phyloP scores from a whole-genome alignment of 495 filamentous ascomycete species.

The Trichoderma reesei region DNA sequence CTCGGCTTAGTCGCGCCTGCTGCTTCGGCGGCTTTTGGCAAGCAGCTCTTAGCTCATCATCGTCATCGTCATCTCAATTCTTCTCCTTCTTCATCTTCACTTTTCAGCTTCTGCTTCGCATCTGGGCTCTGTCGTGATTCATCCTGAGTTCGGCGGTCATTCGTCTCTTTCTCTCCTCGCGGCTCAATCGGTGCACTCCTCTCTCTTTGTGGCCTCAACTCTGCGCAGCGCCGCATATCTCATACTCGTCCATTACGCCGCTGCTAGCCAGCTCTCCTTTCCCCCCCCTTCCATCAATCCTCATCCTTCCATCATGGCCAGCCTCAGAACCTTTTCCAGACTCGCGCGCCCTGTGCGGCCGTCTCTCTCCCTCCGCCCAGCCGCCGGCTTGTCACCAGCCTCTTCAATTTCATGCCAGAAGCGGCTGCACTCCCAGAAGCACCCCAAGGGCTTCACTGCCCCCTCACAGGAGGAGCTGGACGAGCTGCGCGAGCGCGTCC shows the following conservation, averaged over 20 bases:
- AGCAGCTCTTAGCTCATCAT: neutral
- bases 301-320: conserved; percentile 17
- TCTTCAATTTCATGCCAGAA: conserved; percentile 15
- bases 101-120: neutral
- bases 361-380: conserved; percentile 13
- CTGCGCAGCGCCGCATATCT: neutral
- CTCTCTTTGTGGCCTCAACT: neutral
- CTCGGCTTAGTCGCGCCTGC: conserved; percentile 7
- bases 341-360: conserved; percentile 22
- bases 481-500: conserved; percentile 82
- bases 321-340: conserved; percentile 21
- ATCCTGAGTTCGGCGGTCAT: too few species aligned
- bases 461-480: conserved; percentile 65
- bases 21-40: neutral
- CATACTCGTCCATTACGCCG: neutral
- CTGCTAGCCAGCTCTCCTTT: neutral
- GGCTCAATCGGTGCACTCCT: too few species aligned
- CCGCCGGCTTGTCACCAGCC: conserved; percentile 9
- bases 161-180: neutral
- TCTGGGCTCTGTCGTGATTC: neutral
- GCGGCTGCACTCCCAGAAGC: conserved; percentile 57
- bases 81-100: neutral
- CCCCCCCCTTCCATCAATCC: neutral
- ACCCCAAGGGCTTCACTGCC: conserved; percentile 71
- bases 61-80: neutral